Base-by-base conservation (phyloP, 176 grass and related monocot genomes). In the Tillandsia fasciculata region DNA sequence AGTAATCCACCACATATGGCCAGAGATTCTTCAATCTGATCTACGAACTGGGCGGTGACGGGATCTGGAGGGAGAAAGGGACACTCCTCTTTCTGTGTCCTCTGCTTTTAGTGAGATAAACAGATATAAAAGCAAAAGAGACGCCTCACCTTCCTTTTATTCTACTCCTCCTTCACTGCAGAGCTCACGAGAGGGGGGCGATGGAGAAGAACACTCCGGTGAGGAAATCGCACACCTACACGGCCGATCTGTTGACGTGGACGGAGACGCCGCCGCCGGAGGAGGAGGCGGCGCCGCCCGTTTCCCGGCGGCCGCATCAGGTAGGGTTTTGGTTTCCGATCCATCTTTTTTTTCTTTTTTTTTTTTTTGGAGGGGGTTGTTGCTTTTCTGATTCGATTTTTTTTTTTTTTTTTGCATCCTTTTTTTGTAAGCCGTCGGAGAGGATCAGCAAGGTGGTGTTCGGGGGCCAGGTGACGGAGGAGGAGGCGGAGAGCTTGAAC, bases 221-320 rank as follows among this genome's bases (percentile, higher is more conserved):
- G 77, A 91, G 92, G 80, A 96, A 91, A 82, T 91, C 88, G 12
- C 92, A 88, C 92, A 84, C 80, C 74, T 73, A 64, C 51, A 96
- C 92, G 72, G 85, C 92, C 49, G 92, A 91, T 87, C 88, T 96
- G 85, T 80, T 96, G 73, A 87, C 87, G 9, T 96, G 92, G 92
- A 70, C 84, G 26, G 92, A 96, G 76, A 83, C 77, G 23, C 83
- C 86, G 61, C 67, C 28, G 29, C 67, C 63, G 56, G 84, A 81
- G 52, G 79, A 74, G 22, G 63, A 82, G 12, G 52, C 85, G 27
- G 74, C 82, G 20, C 78, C 85, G 28, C 75, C 77, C 48, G 11
- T 57, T 18, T 78, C 84, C 73, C 80, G 87, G 72, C 65, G 85
- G 17, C 83, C 85, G 8, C 82, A 88, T 77, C 88, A 91, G 86